Conservation (phyloP, 495 filamentous ascomycete species). For the Bacidia rubella region DNA sequence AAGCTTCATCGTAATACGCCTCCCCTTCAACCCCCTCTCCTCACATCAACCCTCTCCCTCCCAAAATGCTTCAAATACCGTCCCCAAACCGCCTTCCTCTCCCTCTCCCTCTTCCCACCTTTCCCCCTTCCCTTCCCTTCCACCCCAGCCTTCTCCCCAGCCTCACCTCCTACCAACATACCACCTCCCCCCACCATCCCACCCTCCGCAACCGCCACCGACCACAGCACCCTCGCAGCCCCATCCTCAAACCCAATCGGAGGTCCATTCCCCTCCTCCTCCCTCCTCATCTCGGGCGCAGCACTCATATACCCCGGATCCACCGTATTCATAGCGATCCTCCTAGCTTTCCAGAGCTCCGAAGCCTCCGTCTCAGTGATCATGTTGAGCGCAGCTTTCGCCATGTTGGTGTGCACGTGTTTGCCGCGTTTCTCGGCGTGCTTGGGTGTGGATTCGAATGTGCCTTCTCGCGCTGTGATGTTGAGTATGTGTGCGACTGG, state of each 20-base stretch:
- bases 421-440: conserved; percentile 24
- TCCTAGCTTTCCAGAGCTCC: conserved; percentile 23
- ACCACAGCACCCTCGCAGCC: conserved; percentile 33
- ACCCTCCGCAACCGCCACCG: conserved; percentile 29
- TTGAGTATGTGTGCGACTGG: conserved; percentile 29
- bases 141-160: neutral
- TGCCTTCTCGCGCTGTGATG: conserved; percentile 34
- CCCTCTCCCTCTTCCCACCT: conserved; percentile 9
- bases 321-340: conserved; percentile 34
- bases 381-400: conserved; percentile 39
- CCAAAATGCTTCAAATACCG: conserved; percentile 36
- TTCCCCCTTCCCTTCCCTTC: neutral
- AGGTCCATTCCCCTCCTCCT: conserved; percentile 10
- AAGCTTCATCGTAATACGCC: too few relatives aligned
- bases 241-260: conserved; percentile 38
- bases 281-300: conserved; percentile 23
- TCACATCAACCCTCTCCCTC: conserved; percentile 8
- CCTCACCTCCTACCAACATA: neutral
- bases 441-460: conserved; percentile 22
- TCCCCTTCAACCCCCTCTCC: neutral
- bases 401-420: conserved; percentile 38
- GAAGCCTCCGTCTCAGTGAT: conserved; percentile 31
- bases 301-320: conserved; percentile 39
- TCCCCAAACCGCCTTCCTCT: conserved; percentile 25
- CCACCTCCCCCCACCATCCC: neutral